Percentiles rank a stretch among this genome's conserved stretches.
phyloP scores from a whole-genome alignment of 2,329 filamentous ascomycete species.

The Leptographium wingfieldii region DNA sequence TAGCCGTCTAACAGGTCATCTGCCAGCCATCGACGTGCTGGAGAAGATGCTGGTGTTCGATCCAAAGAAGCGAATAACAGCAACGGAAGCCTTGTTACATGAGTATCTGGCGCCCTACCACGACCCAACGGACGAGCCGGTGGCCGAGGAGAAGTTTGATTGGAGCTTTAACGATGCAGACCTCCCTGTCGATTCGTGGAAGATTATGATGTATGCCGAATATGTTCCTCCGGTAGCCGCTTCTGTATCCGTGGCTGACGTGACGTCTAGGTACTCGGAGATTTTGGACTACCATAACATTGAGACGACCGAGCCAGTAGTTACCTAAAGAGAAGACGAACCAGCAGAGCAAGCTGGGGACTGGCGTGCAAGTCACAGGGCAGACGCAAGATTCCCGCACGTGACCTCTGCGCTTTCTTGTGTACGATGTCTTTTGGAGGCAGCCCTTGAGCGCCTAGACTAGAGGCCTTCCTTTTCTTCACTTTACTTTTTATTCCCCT shows the following conservation, averaged over 20 bases:
- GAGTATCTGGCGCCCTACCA: conserved; percentile 95
- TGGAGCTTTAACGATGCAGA: conserved; percentile 99
- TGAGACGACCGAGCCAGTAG: conserved; percentile 35
- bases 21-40: conserved; percentile 73
- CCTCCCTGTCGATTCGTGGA: conserved; percentile 97
- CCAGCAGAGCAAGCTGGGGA: neutral
- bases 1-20: neutral
- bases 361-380: conserved; percentile 16
- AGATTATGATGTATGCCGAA: conserved; percentile 90
- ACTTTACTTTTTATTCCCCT: conserved; percentile 17
- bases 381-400: conserved; percentile 4
- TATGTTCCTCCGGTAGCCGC: neutral
- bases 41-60: conserved; percentile 98
- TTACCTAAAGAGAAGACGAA: conserved; percentile 23
- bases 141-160: conserved; percentile 94
- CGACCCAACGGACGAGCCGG: conserved; percentile 90
- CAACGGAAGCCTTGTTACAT: conserved; percentile 73
- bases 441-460: too few species aligned
- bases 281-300: conserved; percentile 98
- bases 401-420: too few species aligned
- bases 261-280: conserved; percentile 73
- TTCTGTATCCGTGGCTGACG: neutral
- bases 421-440: too few species aligned
- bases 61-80: conserved; percentile 88
- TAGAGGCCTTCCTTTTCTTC: too few species aligned